Evolutionary conservation across 768 basidiomycete genomes (phyloP), one percentile per base, ranked within the genome.

Genomic region (Amanita subjunquillea): DNA sequence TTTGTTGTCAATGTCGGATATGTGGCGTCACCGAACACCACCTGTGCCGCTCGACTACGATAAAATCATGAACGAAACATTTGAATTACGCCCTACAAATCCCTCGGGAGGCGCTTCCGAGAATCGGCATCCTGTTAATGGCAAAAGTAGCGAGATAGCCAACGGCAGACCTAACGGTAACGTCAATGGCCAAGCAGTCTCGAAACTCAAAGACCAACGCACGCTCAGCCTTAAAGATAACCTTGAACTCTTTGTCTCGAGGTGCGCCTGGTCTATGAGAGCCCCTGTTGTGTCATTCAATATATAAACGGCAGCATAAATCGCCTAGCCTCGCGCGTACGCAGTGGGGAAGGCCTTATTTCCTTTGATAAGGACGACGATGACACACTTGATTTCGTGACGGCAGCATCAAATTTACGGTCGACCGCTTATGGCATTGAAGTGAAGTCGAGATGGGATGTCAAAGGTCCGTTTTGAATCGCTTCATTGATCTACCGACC

Each of bases 311-410:
- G 37, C 59, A 97, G 95, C 61, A 84, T 88, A n/a, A 79, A 85
- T 44, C 82, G 85, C 5, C 72, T 98, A 2, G 82, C 91, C 5
- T 68, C 70, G 3, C 83, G 90, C 17, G 67, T 91, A 13, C 74
- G 73, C 47, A 68, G 74, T 57, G 79, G 85, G 17, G 78, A 91
- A 68, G 74, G 79, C 13, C 85, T 75, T 0, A 88, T 96, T 48
- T 71, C 84, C 0, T 98, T 98, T 59, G 96, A 99, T 72, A 99
- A 99, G 65, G 96, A 99, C 62, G 96, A 98, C 62, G 91, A 94
- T 30, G 96, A 97, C 60, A 86, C 93, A 0, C 78, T 99, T 3
- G 93, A 98, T 68, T 98, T 99, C 61, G 96, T 98, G 22, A 91
- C 93, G 0, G 90, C 94, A 6, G 82, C 94, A 0, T 88, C 93